Evolutionary conservation across 1,139 yeast genomes (phyloP).

Genomic region (Petasospora fabianii): DNA sequence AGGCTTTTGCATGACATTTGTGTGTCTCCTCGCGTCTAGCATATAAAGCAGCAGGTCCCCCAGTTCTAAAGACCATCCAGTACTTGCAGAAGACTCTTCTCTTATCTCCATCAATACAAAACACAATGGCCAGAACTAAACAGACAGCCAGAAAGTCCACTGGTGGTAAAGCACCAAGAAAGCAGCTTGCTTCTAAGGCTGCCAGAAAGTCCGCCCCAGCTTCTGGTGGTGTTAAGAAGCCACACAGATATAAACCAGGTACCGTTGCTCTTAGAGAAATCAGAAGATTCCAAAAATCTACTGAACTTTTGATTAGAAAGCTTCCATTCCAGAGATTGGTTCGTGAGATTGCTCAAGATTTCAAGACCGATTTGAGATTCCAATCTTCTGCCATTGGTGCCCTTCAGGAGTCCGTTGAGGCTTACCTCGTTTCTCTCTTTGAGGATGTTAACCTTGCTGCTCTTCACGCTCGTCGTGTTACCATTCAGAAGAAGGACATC

Average conservation of each 20-base stretch:
- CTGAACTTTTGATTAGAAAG: slow-evolving; percentile 95
- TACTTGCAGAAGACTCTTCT: too few relatives aligned
- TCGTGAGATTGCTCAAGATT: slow-evolving; percentile 96
- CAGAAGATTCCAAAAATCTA: slow-evolving; percentile 98
- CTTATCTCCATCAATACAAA: slow-evolving; percentile 4
- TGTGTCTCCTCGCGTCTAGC: too few relatives aligned
- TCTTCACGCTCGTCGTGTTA: slow-evolving; percentile 98
- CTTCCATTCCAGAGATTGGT: slow-evolving; percentile 98
- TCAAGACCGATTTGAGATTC: slow-evolving; percentile 97
- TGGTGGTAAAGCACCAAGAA: slow-evolving; percentile 99
- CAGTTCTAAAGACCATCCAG: too few relatives aligned
- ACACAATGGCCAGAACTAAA: slow-evolving; percentile 92
- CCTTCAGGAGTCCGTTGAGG: slow-evolving; percentile 97
- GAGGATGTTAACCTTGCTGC: slow-evolving; percentile 99
- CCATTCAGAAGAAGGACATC: slow-evolving; percentile 98
- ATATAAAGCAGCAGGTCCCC: too few relatives aligned
- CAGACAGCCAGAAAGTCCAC: slow-evolving; percentile 99
- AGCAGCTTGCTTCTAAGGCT: slow-evolving; percentile 98
- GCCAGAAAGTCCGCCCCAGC: slow-evolving; percentile 98
- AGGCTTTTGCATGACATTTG: too few relatives aligned
- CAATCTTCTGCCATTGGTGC: slow-evolving; percentile 99
- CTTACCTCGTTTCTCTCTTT: slow-evolving; percentile 84
- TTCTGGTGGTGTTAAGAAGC: slow-evolving; percentile 99
- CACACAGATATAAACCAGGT: slow-evolving; percentile 99
- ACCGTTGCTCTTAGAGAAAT: slow-evolving; percentile 99